Evolutionary conservation across 495 filamentous ascomycete species (phyloP), one percentile per base, ranked within the genome.

Genomic region (Talaromyces ruber): DNA sequence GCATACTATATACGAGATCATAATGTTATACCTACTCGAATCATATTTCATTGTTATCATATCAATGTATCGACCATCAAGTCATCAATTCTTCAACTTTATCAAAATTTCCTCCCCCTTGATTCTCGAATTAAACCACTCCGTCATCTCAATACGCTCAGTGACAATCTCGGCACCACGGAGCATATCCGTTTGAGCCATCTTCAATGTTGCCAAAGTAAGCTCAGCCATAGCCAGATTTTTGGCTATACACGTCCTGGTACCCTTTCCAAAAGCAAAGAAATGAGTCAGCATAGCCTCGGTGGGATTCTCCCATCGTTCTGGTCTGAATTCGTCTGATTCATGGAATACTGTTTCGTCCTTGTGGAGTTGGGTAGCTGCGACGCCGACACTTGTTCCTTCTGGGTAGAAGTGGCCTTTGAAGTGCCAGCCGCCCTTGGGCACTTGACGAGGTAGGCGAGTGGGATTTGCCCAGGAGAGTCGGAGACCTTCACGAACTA

Each of bases 41-140:
- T 43, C 39, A 47, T 21, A 47, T 47, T 21, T 47, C 43, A 47
- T 47, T 4, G 21, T 6, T 8, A 21, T 21, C 16, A 47, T 39
- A 37, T 39, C 12, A 47, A 18, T 14, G 16, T 39, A 43, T 18
- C 43, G 30, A 3, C 43, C 18, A 9, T 18, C 43, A 43, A 47
- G n/a, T 47, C 16, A 47, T 47, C 18, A 47, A 47, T 47, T 47
- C 50, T 53, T 52, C 9, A 68, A 66, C 60, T 63, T 59, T 6
- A 71, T 64, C 39, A 67, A 32, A 51, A 75, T 71, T 39, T 66
- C 34, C 32, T 68, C 66, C 14, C 67, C 70, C 45, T 68, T 70
- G 21, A 74, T 64, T 26, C 63, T 70, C 4, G 72, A 73, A 63
- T 82, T 82, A 54, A 84, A 84, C 80, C 80, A 83, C 63, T 84